Evolutionary conservation across 2,329 filamentous ascomycete species (phyloP).

Genomic region (Capronia epimyces): DNA sequence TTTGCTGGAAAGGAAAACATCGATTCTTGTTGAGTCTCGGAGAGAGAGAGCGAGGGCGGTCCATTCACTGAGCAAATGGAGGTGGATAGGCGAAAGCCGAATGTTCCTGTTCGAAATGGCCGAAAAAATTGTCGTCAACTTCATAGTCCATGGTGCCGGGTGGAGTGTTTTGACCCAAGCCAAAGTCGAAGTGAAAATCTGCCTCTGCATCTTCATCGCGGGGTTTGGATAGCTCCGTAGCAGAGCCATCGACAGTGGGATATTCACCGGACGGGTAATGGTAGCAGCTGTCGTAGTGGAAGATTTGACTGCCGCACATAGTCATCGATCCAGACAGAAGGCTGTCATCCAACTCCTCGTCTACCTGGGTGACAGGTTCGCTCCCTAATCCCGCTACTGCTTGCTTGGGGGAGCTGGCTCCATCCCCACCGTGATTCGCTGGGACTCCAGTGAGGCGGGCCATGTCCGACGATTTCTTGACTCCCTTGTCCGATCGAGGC

Average conservation of each 20-base stretch:
- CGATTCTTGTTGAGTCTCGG: neutral
- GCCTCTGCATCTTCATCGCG: neutral
- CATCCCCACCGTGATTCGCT: neutral
- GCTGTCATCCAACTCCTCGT: slow-evolving; percentile 10
- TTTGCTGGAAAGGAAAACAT: neutral
- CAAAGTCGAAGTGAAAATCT: neutral
- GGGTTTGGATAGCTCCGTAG: neutral
- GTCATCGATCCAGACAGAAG: slow-evolving; percentile 25
- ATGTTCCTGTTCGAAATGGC: slow-evolving; percentile 14
- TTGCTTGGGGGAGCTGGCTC: neutral
- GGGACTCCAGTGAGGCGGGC: slow-evolving; percentile 36
- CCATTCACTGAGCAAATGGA: neutral
- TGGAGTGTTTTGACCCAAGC: neutral
- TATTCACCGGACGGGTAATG: slow-evolving; percentile 24
- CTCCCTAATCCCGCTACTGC: neutral
- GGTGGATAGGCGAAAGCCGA: slow-evolving; percentile 10
- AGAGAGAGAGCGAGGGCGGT: neutral
- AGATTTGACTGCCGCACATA: slow-evolving; percentile 24
- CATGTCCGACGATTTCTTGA: slow-evolving; percentile 21
- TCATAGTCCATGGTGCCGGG: slow-evolving; percentile 5
- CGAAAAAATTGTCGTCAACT: slow-evolving; percentile 16
- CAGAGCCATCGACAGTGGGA: slow-evolving; percentile 7
- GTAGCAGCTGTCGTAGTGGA: slow-evolving; percentile 23
- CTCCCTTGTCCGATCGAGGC: slow-evolving; percentile 28
- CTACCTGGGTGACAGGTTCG: neutral